Base-by-base conservation (phyloP, 345 rosid species). In the Eucalyptus regnans region DNA sequence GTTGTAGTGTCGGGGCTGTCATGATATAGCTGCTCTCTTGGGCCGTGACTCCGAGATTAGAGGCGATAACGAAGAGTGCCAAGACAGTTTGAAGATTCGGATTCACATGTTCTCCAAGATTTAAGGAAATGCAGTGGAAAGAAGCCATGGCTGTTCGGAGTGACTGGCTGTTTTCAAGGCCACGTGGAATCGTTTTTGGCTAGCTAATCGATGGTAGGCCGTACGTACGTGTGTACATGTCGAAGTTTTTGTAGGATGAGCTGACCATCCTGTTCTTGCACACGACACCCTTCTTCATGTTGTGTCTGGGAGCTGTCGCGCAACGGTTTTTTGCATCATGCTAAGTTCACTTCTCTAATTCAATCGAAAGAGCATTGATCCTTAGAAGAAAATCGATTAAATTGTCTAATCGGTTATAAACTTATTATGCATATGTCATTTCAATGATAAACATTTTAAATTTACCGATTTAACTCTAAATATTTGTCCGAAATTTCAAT, bases 371-470 rank as follows among this genome's bases (percentile, higher is more conserved):
- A 62, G 33, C 4, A n/a, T 62, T 15, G 16, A 62, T 62, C 37
- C 37, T 29, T 62, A 29, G 3, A 62, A 29, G 71, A 29, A 29
- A 29, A 62, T 29, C 2, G 4, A 14, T 13, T 2, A 29, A 58
- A 58, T 58, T 58, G 0, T 58, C 29, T 5, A 5, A 25, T 58
- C 0, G 3, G 1, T 58, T 58, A n/a, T 58, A 58, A 23, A 58
- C 9, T 12, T 25, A 58, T 58, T 2, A 12, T 10, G 2, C 1
- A 12, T 0, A 58, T 58, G n/a, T 58, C 14, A 58, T 23, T 58
- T 58, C 64, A 58, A 1, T 58, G 0, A 25, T 11, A 58, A 25
- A 23, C 7, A 23, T 58, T 10, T 58, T 58, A 10, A 58, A 23
- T 58, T 58, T 58, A 58, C 13, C 7, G 1, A 25, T 58, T 25